A percentile compares a stretch with the other conserved stretches of the same genome.
phyloP scores from a whole-genome alignment of 768 basidiomycete species.

The Boletus reticuloceps region DNA sequence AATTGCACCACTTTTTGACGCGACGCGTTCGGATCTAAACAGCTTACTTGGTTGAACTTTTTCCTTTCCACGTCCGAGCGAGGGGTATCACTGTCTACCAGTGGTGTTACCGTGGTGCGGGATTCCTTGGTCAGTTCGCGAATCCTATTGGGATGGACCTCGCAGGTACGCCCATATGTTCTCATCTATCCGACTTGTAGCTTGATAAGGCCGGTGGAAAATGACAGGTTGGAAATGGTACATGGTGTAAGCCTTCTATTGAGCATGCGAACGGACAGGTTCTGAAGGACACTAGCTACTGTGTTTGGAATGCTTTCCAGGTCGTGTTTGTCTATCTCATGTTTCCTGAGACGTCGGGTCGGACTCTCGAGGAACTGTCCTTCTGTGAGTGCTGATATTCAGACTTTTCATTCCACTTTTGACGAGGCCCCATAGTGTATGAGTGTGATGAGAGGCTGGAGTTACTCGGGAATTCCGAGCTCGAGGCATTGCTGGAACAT shows the following conservation, averaged over 20 bases:
- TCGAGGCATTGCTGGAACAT: neutral
- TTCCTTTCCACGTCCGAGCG: slow-evolving; percentile 61
- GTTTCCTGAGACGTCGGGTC: slow-evolving; percentile 2
- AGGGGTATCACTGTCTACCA: slow-evolving; percentile 62
- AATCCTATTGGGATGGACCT: slow-evolving; percentile 15
- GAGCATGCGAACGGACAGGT: neutral
- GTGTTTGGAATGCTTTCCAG: neutral
- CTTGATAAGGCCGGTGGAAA: neutral
- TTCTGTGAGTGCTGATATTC: slow-evolving; percentile 7
- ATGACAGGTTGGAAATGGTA: slow-evolving; percentile 14
- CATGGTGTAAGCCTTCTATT: slow-evolving; percentile 8
- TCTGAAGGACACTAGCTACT: neutral
- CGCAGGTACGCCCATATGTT: slow-evolving; percentile 1
- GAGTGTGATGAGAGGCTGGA: neutral
- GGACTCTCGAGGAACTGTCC: slow-evolving; percentile 27
- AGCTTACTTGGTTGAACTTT: slow-evolving; percentile 49
- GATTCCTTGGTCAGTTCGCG: slow-evolving; percentile 9
- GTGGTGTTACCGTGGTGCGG: slow-evolving; percentile 45
- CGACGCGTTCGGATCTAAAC: neutral
- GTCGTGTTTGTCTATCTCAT: neutral
- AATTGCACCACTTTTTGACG: neutral
- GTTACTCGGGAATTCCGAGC: neutral
- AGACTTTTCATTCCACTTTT: too few species aligned
- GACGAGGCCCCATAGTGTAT: neutral
- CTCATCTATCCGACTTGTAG: too few species aligned